Conservation (phyloP, 371 early-diverging fungal species). For the Cokeromyces recurvatus region DNA sequence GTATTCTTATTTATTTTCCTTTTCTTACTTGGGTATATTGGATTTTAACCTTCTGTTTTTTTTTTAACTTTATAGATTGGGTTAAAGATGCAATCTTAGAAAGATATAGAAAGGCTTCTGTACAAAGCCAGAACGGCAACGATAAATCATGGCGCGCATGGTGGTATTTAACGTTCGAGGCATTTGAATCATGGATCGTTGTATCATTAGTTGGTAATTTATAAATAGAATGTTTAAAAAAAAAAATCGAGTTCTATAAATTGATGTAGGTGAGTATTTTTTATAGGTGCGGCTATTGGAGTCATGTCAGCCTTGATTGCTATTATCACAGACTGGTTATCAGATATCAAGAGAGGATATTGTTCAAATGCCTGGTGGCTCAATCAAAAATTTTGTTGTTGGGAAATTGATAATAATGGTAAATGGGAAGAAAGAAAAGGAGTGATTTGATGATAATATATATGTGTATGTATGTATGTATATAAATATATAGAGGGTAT, state of each 20-base stretch:
- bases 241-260: not conserved
- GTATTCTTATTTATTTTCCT: constrained; percentile 18
- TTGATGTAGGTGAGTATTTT: no score
- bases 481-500: constrained; percentile 7
- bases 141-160: constrained; percentile 58
- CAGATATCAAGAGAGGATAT: constrained; percentile 82
- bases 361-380: constrained; percentile 91
- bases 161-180: constrained; percentile 63
- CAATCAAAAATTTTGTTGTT: constrained; percentile 95
- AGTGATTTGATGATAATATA: not conserved
- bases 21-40: no score
- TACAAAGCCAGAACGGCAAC: constrained; percentile 44
- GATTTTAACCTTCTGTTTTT: no score
- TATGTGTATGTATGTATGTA: no score
- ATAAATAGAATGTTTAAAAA: not conserved
- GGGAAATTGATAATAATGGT: constrained; percentile 67
- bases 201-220: constrained; percentile 70
- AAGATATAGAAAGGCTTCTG: constrained; percentile 59
- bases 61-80: constrained; percentile 68
- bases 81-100: constrained; percentile 83
- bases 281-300: constrained; percentile 80
- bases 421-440: not conserved
- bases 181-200: constrained; percentile 86
- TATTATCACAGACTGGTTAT: constrained; percentile 82
- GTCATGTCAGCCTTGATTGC: constrained; percentile 84